Base-by-base conservation (phyloP, 345 rosid species). In the Gossypium arboreum region DNA sequence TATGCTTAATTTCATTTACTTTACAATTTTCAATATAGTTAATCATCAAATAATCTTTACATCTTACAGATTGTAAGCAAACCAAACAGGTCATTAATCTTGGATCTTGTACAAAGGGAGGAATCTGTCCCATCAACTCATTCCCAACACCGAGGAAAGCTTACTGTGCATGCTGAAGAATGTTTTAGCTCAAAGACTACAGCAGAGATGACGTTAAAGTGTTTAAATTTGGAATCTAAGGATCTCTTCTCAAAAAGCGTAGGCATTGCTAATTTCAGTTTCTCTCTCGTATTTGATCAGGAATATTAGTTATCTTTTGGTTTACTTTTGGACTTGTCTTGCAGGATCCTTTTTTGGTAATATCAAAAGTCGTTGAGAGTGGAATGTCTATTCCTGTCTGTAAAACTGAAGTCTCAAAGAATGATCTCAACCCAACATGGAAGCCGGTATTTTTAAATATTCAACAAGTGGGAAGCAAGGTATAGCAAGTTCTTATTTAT, bases 261-360 rank as follows among this genome's bases (percentile, higher is more conserved):
- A 89, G 71, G 93, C 66, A 71, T 41, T 73, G 41, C 60, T 75
- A 50, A 65, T 50, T 72, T 39, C 56, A 71, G 18, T 79, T 29
- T 74, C 47, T 65, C 68, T 72, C 68, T 57, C 27, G 7, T 15
- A 24, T 64, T 60, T 56, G 50, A 12, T 63, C 52, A 61, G 74
- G 39, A 80, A 58, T 39, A 45, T 73, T 43, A 70, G 34, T 52
- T 63, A 65, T 62, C 27, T 55, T 74, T 48, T 73, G 41, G 25
- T 77, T 22, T 58, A 50, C 76, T 41, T 80, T 66, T 63, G 72
- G 67, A 58, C 75, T 71, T 63, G 48, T 77, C 73, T 69, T 74
- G 79, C 83, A 94, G 98, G 97, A 94, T 50, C 92, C 98, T 1
- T 94, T 94, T 81, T 79, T 94, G 85, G 84, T 92, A 34, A 84